These are phyloP conservation scores for Paxillus involutus DNA, from an alignment of 768 basidiomycete species.

Conservation along the genomic window DNA sequence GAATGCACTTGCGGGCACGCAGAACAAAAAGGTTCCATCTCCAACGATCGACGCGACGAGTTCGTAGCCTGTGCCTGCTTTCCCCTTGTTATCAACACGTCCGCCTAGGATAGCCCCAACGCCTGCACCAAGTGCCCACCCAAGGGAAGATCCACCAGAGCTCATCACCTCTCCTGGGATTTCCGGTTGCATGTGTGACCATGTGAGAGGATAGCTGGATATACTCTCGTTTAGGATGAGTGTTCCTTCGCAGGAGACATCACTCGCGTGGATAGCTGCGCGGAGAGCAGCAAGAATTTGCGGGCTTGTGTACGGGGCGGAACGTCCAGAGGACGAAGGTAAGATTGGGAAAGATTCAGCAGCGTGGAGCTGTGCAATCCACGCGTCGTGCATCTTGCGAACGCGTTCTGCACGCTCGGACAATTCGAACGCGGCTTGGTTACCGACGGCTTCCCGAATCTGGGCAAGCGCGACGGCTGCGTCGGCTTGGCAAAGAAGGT, in stretches of 20 bases:
- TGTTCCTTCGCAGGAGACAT: slow-evolving; percentile 37
- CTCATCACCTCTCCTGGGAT: slow-evolving; percentile 48
- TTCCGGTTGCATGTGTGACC: slow-evolving; percentile 58
- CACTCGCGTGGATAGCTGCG: slow-evolving; percentile 31
- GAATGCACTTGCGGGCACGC: slow-evolving; percentile 62
- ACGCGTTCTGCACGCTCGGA: slow-evolving; percentile 14
- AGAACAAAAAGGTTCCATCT: slow-evolving; percentile 69
- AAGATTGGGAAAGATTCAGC: slow-evolving; percentile 31
- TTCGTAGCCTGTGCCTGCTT: slow-evolving; percentile 39
- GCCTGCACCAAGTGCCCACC: slow-evolving; percentile 67
- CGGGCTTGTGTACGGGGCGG: slow-evolving; percentile 37
- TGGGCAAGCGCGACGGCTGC: slow-evolving; percentile 50
- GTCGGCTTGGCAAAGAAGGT: slow-evolving; percentile 60
- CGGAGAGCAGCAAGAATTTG: slow-evolving; percentile 53
- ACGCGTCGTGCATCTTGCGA: slow-evolving; percentile 25
- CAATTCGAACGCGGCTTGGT: slow-evolving; percentile 8
- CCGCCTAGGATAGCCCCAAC: slow-evolving; percentile 57
- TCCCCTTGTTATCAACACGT: slow-evolving; percentile 18
- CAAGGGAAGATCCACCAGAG: slow-evolving; percentile 66
- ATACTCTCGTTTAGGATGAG: slow-evolving; percentile 66
- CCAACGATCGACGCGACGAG: slow-evolving; percentile 61
- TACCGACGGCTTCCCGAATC: slow-evolving; percentile 31
- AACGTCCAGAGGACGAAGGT: slow-evolving; percentile 15
- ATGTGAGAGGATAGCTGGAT: slow-evolving; percentile 53
- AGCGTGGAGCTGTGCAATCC: slow-evolving; percentile 24